Percentiles rank a stretch among this genome's conserved stretches.
Evolutionary conservation across 2,329 filamentous ascomycete species (phyloP).

Genomic region (Niveomyces coronatus): DNA sequence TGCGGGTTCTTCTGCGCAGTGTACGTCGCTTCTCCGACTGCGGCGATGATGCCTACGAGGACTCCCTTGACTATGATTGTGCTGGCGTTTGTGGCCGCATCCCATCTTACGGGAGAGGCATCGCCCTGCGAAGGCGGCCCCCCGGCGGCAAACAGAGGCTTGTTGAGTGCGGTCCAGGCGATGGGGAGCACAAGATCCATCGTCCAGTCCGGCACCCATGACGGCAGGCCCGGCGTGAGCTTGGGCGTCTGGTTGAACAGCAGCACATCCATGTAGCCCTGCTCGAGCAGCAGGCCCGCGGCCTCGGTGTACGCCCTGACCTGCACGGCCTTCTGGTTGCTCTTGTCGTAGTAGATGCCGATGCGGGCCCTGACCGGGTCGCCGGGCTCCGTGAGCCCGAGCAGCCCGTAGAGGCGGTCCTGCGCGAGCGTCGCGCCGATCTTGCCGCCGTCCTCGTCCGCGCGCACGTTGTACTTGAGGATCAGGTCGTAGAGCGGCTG

Average conservation of each 20-base stretch:
- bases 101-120: neutral
- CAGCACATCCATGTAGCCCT: conserved; percentile 17
- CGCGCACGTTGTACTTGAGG: conserved; percentile 19
- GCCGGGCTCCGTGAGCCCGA: conserved; percentile 19
- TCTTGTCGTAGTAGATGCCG: conserved; percentile 12
- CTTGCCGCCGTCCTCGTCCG: conserved; percentile 15
- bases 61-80: neutral
- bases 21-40: neutral
- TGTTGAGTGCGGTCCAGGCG: conserved; percentile 15
- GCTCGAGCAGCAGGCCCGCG: conserved; percentile 14
- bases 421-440: conserved; percentile 18
- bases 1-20: neutral
- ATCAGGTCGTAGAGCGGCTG: conserved; percentile 18
- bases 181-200: conserved; percentile 18
- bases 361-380: conserved; percentile 12
- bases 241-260: conserved; percentile 21
- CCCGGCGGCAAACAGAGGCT: conserved; percentile 17
- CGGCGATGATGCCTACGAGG: neutral
- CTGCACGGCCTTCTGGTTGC: conserved; percentile 3
- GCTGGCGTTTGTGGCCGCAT: neutral
- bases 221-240: conserved; percentile 15
- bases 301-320: conserved; percentile 14
- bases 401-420: conserved; percentile 22
- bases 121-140: conserved; percentile 10
- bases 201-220: conserved; percentile 26